Evolutionary conservation across 768 basidiomycete genomes (phyloP), one percentile per base, ranked within the genome.

Genomic region (Glaciozyma antarctica): DNA sequence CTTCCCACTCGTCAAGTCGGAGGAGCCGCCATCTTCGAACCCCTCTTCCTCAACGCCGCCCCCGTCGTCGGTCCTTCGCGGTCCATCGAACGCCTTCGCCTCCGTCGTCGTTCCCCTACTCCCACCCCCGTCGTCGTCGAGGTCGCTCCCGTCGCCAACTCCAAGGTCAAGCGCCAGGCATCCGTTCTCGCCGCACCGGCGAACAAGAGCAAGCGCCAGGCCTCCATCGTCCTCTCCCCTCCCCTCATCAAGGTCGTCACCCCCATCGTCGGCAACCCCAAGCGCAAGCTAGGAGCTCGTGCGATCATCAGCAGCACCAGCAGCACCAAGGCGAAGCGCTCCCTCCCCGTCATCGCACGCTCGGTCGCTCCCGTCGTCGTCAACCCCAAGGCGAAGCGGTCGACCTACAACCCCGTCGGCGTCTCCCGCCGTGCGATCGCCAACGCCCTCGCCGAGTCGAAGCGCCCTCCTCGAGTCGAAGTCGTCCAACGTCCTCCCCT

Each of bases 61-160:
- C n/a, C 64, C 3, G 45, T 57, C 19, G 68, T 69, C 62, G 68
- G 68, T 10, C 68, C 68, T 8, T 15, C 32, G 16, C 55, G 68
- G 16, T 61, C 64, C 17, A 38, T 69, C 57, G 68, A 69, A 45
- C 68, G 68, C 38, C 68, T 69, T 22, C 69, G 69, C 47, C 65
- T 62, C 26, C 62, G 69, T 9, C 59, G 65, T 3, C 53, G 19
- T 3, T 28, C 53, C 28, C 21, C 53, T 28, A 55, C 53, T 21
- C 21, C 53, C 7, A 22, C 53, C 7, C 28, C 53, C 53, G 34
- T 48, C 47, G 47, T 48, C 47, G 47, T n/a, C 47, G n/a, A 15
- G n/a, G 38, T 15, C 55, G n/a, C 38, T n/a, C 17, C 41, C 55
- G 38, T 43, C 55, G 38, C 38, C 15, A 66, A 66, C 62, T 59